Evolutionary conservation across 495 filamentous ascomycete species (phyloP).

Genomic region (Ramalina intermedia): DNA sequence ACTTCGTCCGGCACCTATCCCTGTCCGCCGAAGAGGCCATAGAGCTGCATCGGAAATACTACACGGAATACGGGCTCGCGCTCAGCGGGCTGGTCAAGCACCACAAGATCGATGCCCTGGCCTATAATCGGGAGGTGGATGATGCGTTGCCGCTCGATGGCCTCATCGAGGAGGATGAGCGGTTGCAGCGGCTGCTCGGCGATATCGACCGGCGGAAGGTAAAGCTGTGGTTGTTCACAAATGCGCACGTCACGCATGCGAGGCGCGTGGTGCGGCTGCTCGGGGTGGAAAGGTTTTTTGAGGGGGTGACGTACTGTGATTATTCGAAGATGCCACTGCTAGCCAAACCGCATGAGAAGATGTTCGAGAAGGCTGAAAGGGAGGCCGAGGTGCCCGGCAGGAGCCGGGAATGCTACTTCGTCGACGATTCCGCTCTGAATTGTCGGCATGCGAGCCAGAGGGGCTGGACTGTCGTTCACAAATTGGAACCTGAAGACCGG

Average conservation of each 20-base stretch:
- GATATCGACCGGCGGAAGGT: slow-evolving; percentile 70
- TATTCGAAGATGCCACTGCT: slow-evolving; percentile 52
- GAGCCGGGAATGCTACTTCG: slow-evolving; percentile 61
- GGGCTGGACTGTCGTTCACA: slow-evolving; percentile 68
- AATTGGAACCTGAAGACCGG: slow-evolving; percentile 58
- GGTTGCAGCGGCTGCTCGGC: slow-evolving; percentile 59
- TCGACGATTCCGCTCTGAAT: slow-evolving; percentile 76
- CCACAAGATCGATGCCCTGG: slow-evolving; percentile 89
- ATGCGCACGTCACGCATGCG: slow-evolving; percentile 85
- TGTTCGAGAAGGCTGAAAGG: slow-evolving; percentile 66
- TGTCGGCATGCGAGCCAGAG: slow-evolving; percentile 53
- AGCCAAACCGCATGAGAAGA: slow-evolving; percentile 72
- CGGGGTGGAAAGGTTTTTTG: slow-evolving; percentile 74
- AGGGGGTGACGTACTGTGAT: slow-evolving; percentile 87
- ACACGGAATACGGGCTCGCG: slow-evolving; percentile 89
- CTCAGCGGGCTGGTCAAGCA: slow-evolving; percentile 87
- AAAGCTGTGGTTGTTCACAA: slow-evolving; percentile 86
- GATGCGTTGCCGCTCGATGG: slow-evolving; percentile 82
- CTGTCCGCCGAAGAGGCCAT: slow-evolving; percentile 60
- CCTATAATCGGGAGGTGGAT: slow-evolving; percentile 89
- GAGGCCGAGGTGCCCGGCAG: slow-evolving; percentile 40
- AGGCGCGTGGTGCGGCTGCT: slow-evolving; percentile 68
- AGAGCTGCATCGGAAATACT: slow-evolving; percentile 78
- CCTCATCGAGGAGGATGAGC: slow-evolving; percentile 62
- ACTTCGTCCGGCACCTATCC: slow-evolving; percentile 66